Evolutionary conservation across 2,329 filamentous ascomycete genomes (phyloP), one percentile per base, ranked within the genome.

Genomic region (Exophiala dermatitidis): DNA sequence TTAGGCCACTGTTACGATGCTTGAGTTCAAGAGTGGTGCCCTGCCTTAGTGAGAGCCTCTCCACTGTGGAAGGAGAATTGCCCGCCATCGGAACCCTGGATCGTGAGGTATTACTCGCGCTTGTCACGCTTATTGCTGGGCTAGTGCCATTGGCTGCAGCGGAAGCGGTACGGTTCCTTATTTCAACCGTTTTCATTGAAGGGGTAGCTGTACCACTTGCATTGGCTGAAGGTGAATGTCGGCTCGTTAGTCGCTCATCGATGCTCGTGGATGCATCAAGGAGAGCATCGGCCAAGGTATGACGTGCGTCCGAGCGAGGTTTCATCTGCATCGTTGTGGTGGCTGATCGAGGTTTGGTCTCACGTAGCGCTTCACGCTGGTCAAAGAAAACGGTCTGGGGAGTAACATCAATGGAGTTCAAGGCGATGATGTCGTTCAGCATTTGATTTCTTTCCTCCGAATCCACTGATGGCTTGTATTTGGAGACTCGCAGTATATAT

Each of bases 301-400:
- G 86, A 3, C 82, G 79, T 6, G 62, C 69, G 70, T 73, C 54
- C 66, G 74, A 53, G 54, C 67, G 57, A 37, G 54, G 38, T 32
- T 43, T 53, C 36, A 34, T 36, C 67, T 69, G 32, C 53, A 59
- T 50, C 67, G 19, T 19, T 19, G 63, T 31, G 34, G 31, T 46
- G 65, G 34, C 42, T 65, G 61, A 49, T 68, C 62, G 54, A 68
- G 51, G 64, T 62, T 50, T 56, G 42, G 47, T 63, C 64, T 34
- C 60, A 57, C n/a, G 62, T 32, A 36, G 66, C 61, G 42, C 54
- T 60, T 60, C 59, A 61, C 50, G 80, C 51, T 90, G 89, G 61
- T 96, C 90, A 64, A 97, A 97, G 65, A 97, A 86, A 1, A 98
- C 85, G 0, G 88, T 97, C 65, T 95, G 88, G 2, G 88, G 86